Base-by-base conservation (phyloP, 148 eudicot genomes). In the Drosera capensis region DNA sequence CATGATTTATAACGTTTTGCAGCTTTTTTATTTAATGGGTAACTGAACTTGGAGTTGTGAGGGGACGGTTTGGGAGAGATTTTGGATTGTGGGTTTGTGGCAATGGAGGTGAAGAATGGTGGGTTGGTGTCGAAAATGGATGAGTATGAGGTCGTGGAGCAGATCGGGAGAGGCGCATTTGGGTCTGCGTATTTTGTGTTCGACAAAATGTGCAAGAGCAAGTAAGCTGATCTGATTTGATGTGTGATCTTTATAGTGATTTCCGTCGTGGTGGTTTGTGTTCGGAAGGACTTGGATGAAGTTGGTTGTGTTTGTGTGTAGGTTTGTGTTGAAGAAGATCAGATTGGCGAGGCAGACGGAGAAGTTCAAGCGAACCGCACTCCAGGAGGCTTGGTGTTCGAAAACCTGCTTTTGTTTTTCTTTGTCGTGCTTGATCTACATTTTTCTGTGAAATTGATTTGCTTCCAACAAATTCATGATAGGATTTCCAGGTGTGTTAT, bases 111-210 rank as follows among this genome's bases (percentile, higher is more conserved):
- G 65, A 56, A 65, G 47, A 68, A 80, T 75, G 68, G 70, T 45
- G 47, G 65, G 5, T 62, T 41, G 40, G 43, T 58, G 28, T 76
- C 88, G 16, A 86, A 74, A 63, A 82, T 82, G 82, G 82, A 73
- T 26, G 88, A 79, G 14, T 86, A 82, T 65, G 75, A 86, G 52
- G 62, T 68, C 5, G 45, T 79, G 17, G 78, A 82, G 72, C 96
- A 86, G 67, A 82, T 86, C 71, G 87, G 93, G 12, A 86, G 75
- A 61, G 93, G 93, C 7, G 73, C 84, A 51, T 71, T 81, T 71
- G 93, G 87, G 14, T 64, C 77, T 46, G 80, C 96, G 25, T 86
- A 73, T 60, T 87, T 86, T 58, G 80, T 86, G 45, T 78, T 71
- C 14, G 74, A 75, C 42, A 81, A 65, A 45, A 40, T 40, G 45